These are phyloP conservation scores for Hygrocybe punicea DNA, from an alignment of 768 basidiomycete species.

Conservation along the genomic window DNA sequence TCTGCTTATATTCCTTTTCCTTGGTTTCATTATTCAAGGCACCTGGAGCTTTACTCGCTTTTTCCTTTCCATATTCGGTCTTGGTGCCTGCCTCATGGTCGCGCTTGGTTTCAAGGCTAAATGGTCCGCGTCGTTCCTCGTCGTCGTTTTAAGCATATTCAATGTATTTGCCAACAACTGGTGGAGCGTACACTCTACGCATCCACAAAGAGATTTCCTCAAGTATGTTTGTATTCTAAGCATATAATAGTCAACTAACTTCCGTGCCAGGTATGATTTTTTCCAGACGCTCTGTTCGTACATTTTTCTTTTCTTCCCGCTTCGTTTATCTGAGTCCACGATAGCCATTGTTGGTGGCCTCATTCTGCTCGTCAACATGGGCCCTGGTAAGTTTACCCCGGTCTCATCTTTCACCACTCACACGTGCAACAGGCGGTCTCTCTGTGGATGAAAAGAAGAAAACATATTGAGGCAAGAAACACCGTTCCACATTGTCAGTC, in stretches of 20 bases:
- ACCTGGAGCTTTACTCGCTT: constrained; percentile 84
- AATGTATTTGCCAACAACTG: constrained; percentile 99
- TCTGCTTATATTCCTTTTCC: constrained; percentile 97
- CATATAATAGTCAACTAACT: constrained; percentile 20
- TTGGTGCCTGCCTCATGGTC: constrained; percentile 92
- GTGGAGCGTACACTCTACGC: constrained; percentile 90
- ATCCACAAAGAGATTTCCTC: constrained; percentile 96
- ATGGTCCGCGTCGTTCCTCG: constrained; percentile 96
- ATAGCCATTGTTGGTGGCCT: constrained; percentile 92
- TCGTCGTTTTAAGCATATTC: constrained; percentile 86
- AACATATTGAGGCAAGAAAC: constrained; percentile 53
- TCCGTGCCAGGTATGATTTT: constrained; percentile 80
- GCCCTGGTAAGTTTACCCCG: constrained; percentile 64
- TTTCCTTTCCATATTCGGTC: constrained; percentile 83
- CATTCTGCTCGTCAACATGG: constrained; percentile 96
- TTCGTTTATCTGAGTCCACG: constrained; percentile 2
- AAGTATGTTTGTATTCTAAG: constrained; percentile 55
- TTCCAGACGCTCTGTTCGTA: constrained; percentile 87
- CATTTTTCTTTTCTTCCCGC: background rate
- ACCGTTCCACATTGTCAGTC: background rate
- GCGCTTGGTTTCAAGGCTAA: constrained; percentile 99
- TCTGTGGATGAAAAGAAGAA: constrained; percentile 99
- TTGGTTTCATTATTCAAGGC: constrained; percentile 95
- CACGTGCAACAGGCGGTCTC: constrained; percentile 64
- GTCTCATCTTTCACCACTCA: background rate